A percentile compares a stretch with the other conserved stretches of the same genome.
Evolutionary conservation across 805 yeast species (phyloP).

Genomic region (Saccharomycopsis sp.): DNA sequence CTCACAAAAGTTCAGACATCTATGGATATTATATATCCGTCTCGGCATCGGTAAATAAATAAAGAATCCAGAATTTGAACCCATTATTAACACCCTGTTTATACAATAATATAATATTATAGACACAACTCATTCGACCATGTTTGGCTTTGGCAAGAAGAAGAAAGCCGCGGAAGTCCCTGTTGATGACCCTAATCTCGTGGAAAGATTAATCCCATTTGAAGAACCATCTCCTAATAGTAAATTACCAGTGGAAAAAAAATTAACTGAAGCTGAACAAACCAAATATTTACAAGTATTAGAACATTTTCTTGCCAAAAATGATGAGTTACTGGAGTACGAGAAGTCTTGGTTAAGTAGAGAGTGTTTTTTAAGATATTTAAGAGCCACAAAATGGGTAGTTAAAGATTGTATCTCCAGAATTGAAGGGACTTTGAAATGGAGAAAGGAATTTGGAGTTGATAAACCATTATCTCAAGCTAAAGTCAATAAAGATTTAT

Average conservation of each 20-base stretch:
- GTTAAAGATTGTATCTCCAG: constrained; percentile 60
- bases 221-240: constrained; percentile 39
- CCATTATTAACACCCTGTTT: too few species aligned
- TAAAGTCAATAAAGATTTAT: constrained; percentile 42
- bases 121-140: neutral
- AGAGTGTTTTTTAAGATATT: constrained; percentile 82
- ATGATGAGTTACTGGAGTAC: constrained; percentile 6
- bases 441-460: constrained; percentile 64
- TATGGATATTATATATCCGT: too few species aligned
- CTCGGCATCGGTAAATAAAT: too few species aligned
- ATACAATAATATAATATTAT: neutral
- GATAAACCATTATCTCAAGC: constrained; percentile 33
- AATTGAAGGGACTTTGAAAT: constrained; percentile 65
- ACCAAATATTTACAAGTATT: constrained; percentile 51
- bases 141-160: constrained; percentile 17
- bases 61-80: too few species aligned
- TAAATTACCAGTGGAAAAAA: constrained; percentile 35
- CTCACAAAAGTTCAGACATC: too few species aligned
- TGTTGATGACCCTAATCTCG: neutral
- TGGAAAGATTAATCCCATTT: constrained; percentile 40
- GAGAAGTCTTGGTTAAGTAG: constrained; percentile 71
- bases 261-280: constrained; percentile 44
- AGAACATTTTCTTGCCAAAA: constrained; percentile 37
- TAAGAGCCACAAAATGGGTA: constrained; percentile 92
- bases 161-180: constrained; percentile 4